Base-by-base conservation (phyloP, 2,329 filamentous ascomycete genomes). In the Hypocrella siamensis region DNA sequence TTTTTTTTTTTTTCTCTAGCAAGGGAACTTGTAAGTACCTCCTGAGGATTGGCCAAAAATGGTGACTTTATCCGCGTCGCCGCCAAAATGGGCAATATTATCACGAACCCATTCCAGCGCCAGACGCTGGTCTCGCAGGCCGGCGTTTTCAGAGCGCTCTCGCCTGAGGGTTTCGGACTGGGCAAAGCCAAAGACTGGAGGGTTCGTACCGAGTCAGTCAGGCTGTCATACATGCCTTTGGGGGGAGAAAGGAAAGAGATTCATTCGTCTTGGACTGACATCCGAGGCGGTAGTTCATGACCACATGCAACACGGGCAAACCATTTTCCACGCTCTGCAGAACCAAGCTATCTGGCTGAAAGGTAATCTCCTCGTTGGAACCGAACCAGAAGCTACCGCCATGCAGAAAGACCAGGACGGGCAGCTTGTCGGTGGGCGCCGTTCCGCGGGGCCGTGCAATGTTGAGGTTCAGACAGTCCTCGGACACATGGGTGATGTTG, bases 101-200 rank as follows among this genome's bases (percentile, higher is more conserved):
- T 60, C 52, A 19, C 55, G 52, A 17, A 61, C 48, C 58, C 58
- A 62, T 28, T 52, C 45, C 2, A 62, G 41, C 2, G 55, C 57
- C 2, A 58, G 39, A 2, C 67, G 56, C 40, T 73, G 67, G 41
- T 75, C 68, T 5, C 60, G 52, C 5, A 72, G 45, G 2, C 65
- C 68, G 3, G 65, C 42, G 35, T 72, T 72, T 28, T 42, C 35
- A 4, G 42, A 45, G 12, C 37, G 36, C 18, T 43, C 39, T 5
- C 18, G 5, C 25, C 34, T 33, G 2, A 47, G 41, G 7, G 41
- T 39, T 22, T 38, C 33, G 3, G 44, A 44, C 16, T 45, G 42
- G 14, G 43, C 44, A 30, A 47, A 47, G 12, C 45, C 45, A 30
- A 48, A 48, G n/a, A 43, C 45, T 48, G 19, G 9, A n/a, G 9